A percentile compares a stretch with the other conserved stretches of the same genome.
phyloP scores from a whole-genome alignment of 768 basidiomycete genomes.

The Asterophora parasitica region DNA sequence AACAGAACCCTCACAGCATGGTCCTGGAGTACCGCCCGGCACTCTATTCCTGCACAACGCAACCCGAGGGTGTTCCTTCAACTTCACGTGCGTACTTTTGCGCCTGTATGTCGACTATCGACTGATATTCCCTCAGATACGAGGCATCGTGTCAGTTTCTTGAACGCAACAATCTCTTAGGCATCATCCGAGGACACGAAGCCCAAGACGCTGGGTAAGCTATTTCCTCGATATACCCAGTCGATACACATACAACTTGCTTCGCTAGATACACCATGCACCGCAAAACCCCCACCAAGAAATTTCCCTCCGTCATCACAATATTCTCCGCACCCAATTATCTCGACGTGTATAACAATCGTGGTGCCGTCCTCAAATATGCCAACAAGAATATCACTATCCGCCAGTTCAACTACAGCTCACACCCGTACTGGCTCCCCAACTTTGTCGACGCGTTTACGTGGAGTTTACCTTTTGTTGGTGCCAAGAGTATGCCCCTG shows the following conservation, averaged over 20 bases:
- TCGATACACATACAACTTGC: not conserved
- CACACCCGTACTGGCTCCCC: conserved; percentile 93
- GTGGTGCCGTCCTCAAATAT: conserved; percentile 95
- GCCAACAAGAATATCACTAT: conserved; percentile 96
- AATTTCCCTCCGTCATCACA: conserved; percentile 95
- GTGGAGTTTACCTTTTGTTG: conserved; percentile 96
- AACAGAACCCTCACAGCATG: conserved; percentile 44
- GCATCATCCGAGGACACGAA: conserved; percentile 94
- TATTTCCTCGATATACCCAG: conserved; percentile 1
- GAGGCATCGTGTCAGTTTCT: conserved; percentile 91
- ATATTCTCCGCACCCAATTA: conserved; percentile 98
- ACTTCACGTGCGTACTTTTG: conserved; percentile 69
- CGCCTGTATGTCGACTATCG: not conserved
- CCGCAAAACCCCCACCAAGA: conserved; percentile 89
- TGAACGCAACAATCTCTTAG: conserved; percentile 85
- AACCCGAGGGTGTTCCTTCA: conserved; percentile 88
- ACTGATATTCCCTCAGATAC: conserved; percentile 45
- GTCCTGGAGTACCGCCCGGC: conserved; percentile 50
- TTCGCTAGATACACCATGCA: conserved; percentile 80
- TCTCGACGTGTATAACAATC: conserved; percentile 94
- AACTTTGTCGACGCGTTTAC: conserved; percentile 99
- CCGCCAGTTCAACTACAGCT: conserved; percentile 72
- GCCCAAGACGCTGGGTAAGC: conserved; percentile 92
- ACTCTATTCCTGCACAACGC: conserved; percentile 74
- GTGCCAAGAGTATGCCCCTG: conserved; percentile 76